Evolutionary conservation across 805 yeast genomes (phyloP), one percentile per base, ranked within the genome.

Genomic region (Metschnikowia shivogae): DNA sequence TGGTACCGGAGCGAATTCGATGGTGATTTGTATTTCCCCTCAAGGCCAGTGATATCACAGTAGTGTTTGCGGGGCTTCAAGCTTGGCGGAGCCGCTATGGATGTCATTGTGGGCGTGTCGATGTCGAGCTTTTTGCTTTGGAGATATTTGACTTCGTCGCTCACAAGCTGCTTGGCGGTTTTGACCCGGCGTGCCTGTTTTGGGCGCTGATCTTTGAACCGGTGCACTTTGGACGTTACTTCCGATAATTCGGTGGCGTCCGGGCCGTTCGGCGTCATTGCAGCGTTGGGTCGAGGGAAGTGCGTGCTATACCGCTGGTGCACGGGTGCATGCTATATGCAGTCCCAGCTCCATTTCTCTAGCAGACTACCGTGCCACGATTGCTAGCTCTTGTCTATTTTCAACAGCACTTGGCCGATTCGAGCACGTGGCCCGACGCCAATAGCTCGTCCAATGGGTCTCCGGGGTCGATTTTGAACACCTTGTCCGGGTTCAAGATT

Each of bases 1-100:
- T 86, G 81, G 62, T 81, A 92, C 45, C 96, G 72, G 42, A 92
- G 68, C 34, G 85, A 84, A 56, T 80, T 85, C 22, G 82, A 74
- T 0, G 93, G 93, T 22, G 84, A 75, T 59, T 78, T 82, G 70
- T 92, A 92, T 27, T 67, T 76, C 0, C 89, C 92, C 39, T 80
- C 82, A 17, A 92, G 69, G 0, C 99, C 99, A 0, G 98, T 92
- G 39, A 92, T 81, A 60, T 93, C 99, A 64, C 99, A 92, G 65
- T 89, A 90, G 51, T 81, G 84, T 66, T 84, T 88, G 13, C 74
- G 68, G 0, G 98, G 98, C 50, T 71, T 77, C 52, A 89, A 65
- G 3, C 93, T 84, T 0, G 98, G 98, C 3, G 96, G 96, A 0
- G 96, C 95, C 26, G 79, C 79, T 5, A 90, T 68, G 32, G 83